Evolutionary conservation across 2,329 filamentous ascomycete genomes (phyloP), one percentile per base, ranked within the genome.

Genomic region (Xylaria sp.): DNA sequence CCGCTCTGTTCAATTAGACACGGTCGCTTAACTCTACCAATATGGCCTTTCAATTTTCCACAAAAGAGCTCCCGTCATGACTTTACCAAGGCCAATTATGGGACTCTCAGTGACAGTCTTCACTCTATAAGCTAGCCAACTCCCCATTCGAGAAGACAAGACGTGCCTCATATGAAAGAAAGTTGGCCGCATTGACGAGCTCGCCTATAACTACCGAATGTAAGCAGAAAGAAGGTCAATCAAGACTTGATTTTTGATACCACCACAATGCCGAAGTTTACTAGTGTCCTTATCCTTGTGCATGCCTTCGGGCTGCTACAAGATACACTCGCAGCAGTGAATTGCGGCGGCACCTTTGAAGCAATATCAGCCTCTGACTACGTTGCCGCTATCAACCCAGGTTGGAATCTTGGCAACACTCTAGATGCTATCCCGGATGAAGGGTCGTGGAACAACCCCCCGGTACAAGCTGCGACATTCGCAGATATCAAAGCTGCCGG

Each of bases 381-480:
- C 50, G 69, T 87, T 54, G 78, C 79, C 5, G 81, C 78, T 9
- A 78, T 87, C 45, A 84, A 84, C 55, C 83, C 86, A 0, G 86
- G 87, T 7, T 89, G 87, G 87, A 89, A 89, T 69, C 71, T 88
- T 9, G 87, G 87, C 10, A 89, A 89, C 63, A 87, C 86, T 0
- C 80, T 89, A 33, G 87, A 89, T 72, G 85, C 86, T 1, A 76
- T 82, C 7, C 82, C 86, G 5, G 78, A 82, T 55, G 87, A 89
- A 73, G 86, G 85, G 5, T 84, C 82, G 2, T 89, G 86, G 87
- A 86, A 86, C 69, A 89, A 89, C 63, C 79, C 82, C 0, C 81
- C 83, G 0, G 85, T 87, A 0, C 77, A 81, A 5, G 78, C 77
- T 2, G 73, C 74, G 1, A 87, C 85, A 0, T 86, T 89, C 63